Base-by-base conservation (phyloP, 768 basidiomycete species). In the Auriscalpium microsporum region DNA sequence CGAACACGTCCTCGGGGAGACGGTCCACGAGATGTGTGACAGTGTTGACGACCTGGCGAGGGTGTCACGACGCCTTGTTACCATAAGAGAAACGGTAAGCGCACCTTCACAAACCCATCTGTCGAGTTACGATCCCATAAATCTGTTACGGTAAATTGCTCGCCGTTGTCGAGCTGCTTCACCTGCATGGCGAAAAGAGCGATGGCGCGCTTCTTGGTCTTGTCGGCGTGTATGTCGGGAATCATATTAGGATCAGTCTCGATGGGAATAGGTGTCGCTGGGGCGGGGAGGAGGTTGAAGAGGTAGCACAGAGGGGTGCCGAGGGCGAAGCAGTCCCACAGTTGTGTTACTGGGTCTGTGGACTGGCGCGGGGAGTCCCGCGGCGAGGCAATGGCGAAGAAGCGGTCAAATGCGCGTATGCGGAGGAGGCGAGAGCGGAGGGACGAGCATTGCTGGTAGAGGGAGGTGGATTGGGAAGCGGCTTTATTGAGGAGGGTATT, bases 231-330 rank as follows among this genome's bases (percentile, higher is more conserved):
- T 52, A 76, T 69, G 28, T 89, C 86, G 37, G 40, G 40, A 58
- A 82, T 84, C 46, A 79, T 72, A 9, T 78, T 75, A 35, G 81
- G 77, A 65, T 83, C 81, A 52, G 86, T 89, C 63, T 82, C 76
- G 53, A 90, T 82, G 50, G 71, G 70, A 53, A 75, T 76, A 38
- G 70, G 74, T 13, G 59, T 63, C 19, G 68, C 63, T 14, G 73
- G 69, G 3, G 67, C 65, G 40, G 87, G 86, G 54, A 97, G 84
- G 69, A 88, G 84, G 73, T 99, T 95, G 78, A 91, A 95, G 63
- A 99, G 84, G 75, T 89, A 96, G 74, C 93, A 95, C 62, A 98
- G 87, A 46, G 94, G 86, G 48, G 91, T 84, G 56, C 96, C 96
- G 37, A 93, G 81, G 44, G 93, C 85, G 72, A 99, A 90, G 67